phyloP scores from a whole-genome alignment of 1,139 yeast species.

The Scheffersomyces lignicola region DNA sequence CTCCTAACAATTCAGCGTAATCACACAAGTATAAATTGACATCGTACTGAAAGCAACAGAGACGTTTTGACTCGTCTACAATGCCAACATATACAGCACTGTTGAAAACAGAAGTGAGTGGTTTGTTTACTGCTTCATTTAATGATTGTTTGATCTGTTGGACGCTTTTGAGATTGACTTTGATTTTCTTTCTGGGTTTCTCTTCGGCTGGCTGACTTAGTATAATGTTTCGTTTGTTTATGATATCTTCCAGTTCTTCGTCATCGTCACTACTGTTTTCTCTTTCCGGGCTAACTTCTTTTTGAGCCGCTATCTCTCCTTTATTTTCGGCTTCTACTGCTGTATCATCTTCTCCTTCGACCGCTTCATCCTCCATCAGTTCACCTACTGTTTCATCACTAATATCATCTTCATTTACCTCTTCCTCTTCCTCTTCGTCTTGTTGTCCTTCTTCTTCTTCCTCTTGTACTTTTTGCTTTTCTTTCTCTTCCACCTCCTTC shows the following conservation, averaged over 20 bases:
- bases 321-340: too few species aligned
- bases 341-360: too few species aligned
- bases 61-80: conserved; percentile 67
- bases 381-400: too few species aligned
- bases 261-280: too few species aligned
- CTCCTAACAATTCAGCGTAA: conserved; percentile 67
- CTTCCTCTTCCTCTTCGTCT: conserved; percentile 9
- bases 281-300: too few species aligned
- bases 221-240: too few species aligned
- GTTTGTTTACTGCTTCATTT: conserved; percentile 45
- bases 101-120: conserved; percentile 66
- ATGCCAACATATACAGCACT: conserved; percentile 79
- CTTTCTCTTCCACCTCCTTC: conserved; percentile 8
- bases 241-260: too few species aligned
- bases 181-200: conserved; percentile 15
- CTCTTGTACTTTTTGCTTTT: conserved; percentile 7
- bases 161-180: conserved; percentile 61
- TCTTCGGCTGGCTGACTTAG: too few species aligned
- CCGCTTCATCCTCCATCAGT: too few species aligned
- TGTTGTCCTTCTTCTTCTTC: conserved; percentile 8
- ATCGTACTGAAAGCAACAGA: conserved; percentile 82
- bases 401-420: conserved; percentile 5
- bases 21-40: conserved; percentile 77
- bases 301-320: too few species aligned
- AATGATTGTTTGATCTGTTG: conserved; percentile 52